Evolutionary conservation across 2,329 filamentous ascomycete species (phyloP).

Genomic region (Sarocladium brachiariae): DNA sequence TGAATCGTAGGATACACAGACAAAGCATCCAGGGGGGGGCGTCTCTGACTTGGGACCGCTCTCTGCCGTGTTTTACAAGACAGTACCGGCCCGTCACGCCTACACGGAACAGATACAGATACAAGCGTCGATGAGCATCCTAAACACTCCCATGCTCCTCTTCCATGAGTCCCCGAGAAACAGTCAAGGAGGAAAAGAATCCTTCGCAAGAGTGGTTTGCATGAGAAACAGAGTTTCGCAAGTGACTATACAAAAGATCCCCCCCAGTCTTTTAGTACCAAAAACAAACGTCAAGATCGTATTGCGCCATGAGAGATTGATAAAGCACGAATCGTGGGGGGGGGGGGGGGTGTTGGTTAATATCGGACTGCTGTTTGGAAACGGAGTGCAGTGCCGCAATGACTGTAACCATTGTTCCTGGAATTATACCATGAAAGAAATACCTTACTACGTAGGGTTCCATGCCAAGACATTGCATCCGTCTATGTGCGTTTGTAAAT

Average conservation of each 20-base stretch:
- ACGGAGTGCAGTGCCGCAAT: neutral
- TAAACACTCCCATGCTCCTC: too few species aligned
- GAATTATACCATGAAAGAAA: neutral
- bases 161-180: too few species aligned
- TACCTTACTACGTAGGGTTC: neutral
- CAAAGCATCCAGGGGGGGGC: too few species aligned
- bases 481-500: too few species aligned
- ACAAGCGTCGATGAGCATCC: too few species aligned
- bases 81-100: neutral
- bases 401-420: neutral
- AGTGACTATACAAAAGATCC: too few species aligned
- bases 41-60: neutral
- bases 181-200: neutral
- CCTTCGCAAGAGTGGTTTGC: too few species aligned
- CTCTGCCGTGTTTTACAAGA: neutral
- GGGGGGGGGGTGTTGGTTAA: too few species aligned
- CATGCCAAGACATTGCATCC: too few species aligned
- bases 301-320: neutral
- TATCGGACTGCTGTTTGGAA: neutral
- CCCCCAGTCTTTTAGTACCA: neutral
- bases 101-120: neutral
- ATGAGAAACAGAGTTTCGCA: too few species aligned
- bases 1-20: neutral
- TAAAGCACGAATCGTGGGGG: neutral
- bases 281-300: too few species aligned